Base-by-base conservation (phyloP, 139 green algal species). In the Coelastrella sp. region DNA sequence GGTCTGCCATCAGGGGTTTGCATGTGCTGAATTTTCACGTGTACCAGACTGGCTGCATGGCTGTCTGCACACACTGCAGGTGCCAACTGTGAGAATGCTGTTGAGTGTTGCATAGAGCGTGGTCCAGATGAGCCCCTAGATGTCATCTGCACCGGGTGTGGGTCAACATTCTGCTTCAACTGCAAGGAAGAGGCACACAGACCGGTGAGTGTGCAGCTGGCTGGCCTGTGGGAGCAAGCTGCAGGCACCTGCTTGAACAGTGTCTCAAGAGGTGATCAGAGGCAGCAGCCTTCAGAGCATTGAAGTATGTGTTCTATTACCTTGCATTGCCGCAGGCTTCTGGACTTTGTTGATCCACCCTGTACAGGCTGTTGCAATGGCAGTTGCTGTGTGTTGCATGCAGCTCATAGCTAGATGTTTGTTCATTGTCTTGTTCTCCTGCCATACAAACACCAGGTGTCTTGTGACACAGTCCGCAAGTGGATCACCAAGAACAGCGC, bases 401-500 rank as follows among this genome's bases (percentile, higher is more conserved):
- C 35, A 49, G 35, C 35, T 49, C 35, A 49, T 3, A 49, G 35
- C 3, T 49, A 49, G 35, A 49, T 4, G n/a, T 75, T 82, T 82
- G 15, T 49, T 4, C 6, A 78, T 82, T 49, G 27, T 82, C 75
- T 27, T 82, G 12, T 15, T 82, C 66, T 82, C n/a, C 75, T 75
- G 17, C 66, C 5, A 73, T 27, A 76, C 68, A 70, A 70, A 70
- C 19, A 4, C 14, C 87, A 95, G 93, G 94, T 96, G 66, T 94
- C 95, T 58, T 99, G 97, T 89, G 89, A 95, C 9, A 98, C 97
- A 82, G 96, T 98, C 91, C 90, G 88, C 27, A 89, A 94, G 75
- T 99, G 97, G 97, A 84, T 96, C 49, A 90, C 93, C 63, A 98
- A 99, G 94, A 98, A 96, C 92, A 95, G 92, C 35, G 97, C 97